Base-by-base conservation (phyloP, 2,329 filamentous ascomycete species). In the Hysterium pulicare region DNA sequence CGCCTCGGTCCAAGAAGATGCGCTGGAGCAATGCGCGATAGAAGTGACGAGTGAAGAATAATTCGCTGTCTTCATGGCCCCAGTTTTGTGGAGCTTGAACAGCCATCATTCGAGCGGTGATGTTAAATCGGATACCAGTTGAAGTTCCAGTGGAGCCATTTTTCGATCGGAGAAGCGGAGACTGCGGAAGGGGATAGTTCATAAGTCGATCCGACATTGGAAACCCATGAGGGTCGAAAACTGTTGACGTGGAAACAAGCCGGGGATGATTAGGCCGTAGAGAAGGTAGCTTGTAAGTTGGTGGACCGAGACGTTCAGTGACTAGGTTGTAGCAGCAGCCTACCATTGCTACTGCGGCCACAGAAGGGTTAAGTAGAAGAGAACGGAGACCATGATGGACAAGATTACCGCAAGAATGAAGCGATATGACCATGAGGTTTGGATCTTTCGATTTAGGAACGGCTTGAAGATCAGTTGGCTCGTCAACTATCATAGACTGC, bases 281-380 rank as follows among this genome's bases (percentile, higher is more conserved):
- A 37, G 82, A 80, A 1, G 89, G 84, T 16, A 88, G 77, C 65
- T 96, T 95, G 73, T 87, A 91, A 0, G 88, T 90, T 15, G 89
- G 86, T 2, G 90, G 87, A 0, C 88, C 87, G 10, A 96, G 79
- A 44, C 87, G 83, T 68, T 97, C 93, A 0, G 91, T 96, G 54
- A 97, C 73, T 5, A 97, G 81, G 58, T 98, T 98, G 75, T 98
- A 97, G 75, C 93, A 98, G 73, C 93, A 98, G 35, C 93, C 93
- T 46, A 98, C 89, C 62, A 98, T 90, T 44, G 91, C 91, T 17
- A 97, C 85, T n/a, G 90, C 89, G 23, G 82, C 81, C 42, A 97
- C 90, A 4, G 83, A 79, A 0, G 86, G 84, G 61, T 96, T 97
- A 44, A 94, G 71, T 2, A 90, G 70, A 16, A 98, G 78, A 1